Evolutionary conservation across 2,329 filamentous ascomycete genomes (phyloP), one percentile per base, ranked within the genome.

Genomic region (Paecilomyces sp.): DNA sequence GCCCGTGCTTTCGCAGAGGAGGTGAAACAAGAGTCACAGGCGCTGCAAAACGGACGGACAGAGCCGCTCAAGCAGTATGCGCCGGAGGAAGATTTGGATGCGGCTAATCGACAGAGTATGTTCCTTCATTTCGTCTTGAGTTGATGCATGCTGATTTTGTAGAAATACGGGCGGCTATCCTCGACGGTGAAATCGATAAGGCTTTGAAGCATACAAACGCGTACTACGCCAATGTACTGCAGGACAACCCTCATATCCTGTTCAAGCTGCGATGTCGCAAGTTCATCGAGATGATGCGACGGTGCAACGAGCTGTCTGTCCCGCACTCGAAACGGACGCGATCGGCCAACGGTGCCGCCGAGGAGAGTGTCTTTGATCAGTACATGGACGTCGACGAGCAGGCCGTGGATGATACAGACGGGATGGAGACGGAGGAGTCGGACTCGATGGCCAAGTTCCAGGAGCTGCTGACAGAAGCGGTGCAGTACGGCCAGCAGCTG

Each of bases 271-370:
- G 88, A 65, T 97, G 92, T 71, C 87, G 92, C 61, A 95, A 94
- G 71, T 97, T 97, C 72, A 88, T 97, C 62, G 94, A 99, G 74
- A 93, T 99, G 88, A 91, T 96, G 67, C 85, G 89, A 50, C 84
- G 83, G 60, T 87, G 87, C 36, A 86, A 88, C 2, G 88, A 92
- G 65, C 74, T 89, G 18, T 78, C 80, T 8, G 66, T 72, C 3
- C 60, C 67, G 12, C 60, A 68, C 22, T 61, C 65, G 3, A 82
- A 80, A 62, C 66, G 75, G 66, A 63, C 72, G 31, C 70, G 70
- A 56, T 58, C 67, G 33, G 66, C 72, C 71, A 82, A 62, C 72
- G 78, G 70, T 18, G 58, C 62, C 6, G 61, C 82, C 56, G 76
- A 77, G 41, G 67, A 74, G 25, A 76, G 75, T 34, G 76, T 80